These are phyloP conservation scores for Phytophthora sp. DNA, from an alignment of 352 stramenopile species.

Conservation along the genomic window DNA sequence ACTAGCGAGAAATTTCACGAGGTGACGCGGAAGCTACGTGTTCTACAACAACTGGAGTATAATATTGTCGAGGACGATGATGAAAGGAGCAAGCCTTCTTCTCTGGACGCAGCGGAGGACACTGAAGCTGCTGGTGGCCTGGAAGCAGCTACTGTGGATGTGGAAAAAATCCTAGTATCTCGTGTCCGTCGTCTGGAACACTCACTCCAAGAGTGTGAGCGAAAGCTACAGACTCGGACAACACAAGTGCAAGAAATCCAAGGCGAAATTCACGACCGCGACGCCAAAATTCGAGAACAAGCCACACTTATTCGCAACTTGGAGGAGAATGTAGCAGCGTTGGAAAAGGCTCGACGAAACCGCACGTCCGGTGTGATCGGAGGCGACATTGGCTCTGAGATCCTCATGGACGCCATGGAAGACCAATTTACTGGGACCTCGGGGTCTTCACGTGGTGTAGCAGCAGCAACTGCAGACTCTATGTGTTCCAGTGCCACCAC, in stretches of 20 bases:
- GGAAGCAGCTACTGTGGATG: slow-evolving; percentile 43
- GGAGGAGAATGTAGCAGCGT: slow-evolving; percentile 68
- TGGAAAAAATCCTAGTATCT: slow-evolving; percentile 71
- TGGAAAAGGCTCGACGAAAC: slow-evolving; percentile 54
- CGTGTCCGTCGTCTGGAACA: slow-evolving; percentile 77
- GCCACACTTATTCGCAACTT: slow-evolving; percentile 54
- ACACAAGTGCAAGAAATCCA: slow-evolving; percentile 44
- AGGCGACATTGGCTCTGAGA: slow-evolving; percentile 65
- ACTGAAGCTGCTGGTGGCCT: slow-evolving; percentile 30
- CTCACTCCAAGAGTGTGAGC: slow-evolving; percentile 70
- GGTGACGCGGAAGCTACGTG: slow-evolving; percentile 89
- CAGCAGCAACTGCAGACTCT: slow-evolving; percentile 17
- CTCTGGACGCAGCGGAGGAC: slow-evolving; percentile 10
- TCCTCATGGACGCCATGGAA: slow-evolving; percentile 77
- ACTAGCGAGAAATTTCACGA: slow-evolving; percentile 89
- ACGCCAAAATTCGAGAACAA: slow-evolving; percentile 59
- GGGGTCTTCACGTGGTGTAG: slow-evolving; percentile 19
- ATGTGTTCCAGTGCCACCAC: slow-evolving; percentile 16
- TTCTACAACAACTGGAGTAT: slow-evolving; percentile 93
- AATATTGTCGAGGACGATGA: slow-evolving; percentile 81
- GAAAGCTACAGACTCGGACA: slow-evolving; percentile 41
- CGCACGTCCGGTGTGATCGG: slow-evolving; percentile 25
- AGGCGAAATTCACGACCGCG: slow-evolving; percentile 40
- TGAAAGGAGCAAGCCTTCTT: slow-evolving; percentile 35
- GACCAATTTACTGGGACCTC: slow-evolving; percentile 49